Conservation (phyloP, 2,329 filamentous ascomycete genomes). For the Whalleya microplaca region DNA sequence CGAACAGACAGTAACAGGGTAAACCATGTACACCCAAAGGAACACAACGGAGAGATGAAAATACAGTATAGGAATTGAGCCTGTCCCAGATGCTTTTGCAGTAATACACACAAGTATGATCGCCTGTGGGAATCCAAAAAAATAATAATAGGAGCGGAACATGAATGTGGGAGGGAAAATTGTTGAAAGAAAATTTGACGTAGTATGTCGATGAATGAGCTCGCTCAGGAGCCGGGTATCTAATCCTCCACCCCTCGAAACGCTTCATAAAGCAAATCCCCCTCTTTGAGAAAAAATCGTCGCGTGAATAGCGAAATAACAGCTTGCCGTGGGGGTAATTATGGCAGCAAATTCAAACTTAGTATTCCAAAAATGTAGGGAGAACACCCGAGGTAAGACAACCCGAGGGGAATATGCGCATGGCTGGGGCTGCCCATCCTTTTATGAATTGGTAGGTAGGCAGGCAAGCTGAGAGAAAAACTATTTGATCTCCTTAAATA, state of each 20-base stretch:
- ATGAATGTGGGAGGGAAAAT: constrained; percentile 16
- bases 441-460: constrained; percentile 10
- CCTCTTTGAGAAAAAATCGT: constrained; percentile 23
- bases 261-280: constrained; percentile 19
- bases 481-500: constrained; percentile 65
- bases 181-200: constrained; percentile 30
- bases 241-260: constrained; percentile 30
- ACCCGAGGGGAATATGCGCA: constrained; percentile 16
- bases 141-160: constrained; percentile 10
- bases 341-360: constrained; percentile 20
- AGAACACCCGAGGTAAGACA: constrained; percentile 7
- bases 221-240: constrained; percentile 40
- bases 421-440: constrained; percentile 7
- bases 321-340: constrained; percentile 24
- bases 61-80: constrained; percentile 10
- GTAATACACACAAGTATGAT: constrained; percentile 21
- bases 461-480: too few species aligned
- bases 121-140: constrained; percentile 10
- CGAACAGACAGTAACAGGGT: constrained; percentile 6
- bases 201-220: constrained; percentile 39
- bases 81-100: constrained; percentile 15
- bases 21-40: constrained; percentile 15
- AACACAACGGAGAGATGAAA: constrained; percentile 16
- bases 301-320: constrained; percentile 28
- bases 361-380: constrained; percentile 13